phyloP scores from a whole-genome alignment of 768 basidiomycete genomes.

The Collybia nuda region DNA sequence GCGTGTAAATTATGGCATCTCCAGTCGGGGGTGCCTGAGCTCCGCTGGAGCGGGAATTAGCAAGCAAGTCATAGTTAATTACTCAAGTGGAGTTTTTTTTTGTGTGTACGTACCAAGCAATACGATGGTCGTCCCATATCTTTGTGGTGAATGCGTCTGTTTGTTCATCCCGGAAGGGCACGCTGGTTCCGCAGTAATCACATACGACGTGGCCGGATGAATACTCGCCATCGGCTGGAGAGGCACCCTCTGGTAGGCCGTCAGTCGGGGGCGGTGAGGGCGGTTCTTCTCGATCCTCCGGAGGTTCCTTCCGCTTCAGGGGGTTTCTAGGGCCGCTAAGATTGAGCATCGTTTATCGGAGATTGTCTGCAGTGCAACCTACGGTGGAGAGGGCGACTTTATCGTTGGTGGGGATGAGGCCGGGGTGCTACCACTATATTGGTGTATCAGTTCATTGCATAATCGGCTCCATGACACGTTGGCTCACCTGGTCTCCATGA shows the following conservation, averaged over 20 bases:
- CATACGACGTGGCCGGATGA: conserved; percentile 66
- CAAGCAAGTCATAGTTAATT: neutral
- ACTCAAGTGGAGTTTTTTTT: neutral
- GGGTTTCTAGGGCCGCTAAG: conserved; percentile 6
- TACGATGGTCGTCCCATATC: conserved; percentile 69
- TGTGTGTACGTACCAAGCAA: conserved; percentile 49
- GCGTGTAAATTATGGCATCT: conserved; percentile 42
- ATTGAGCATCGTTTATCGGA: neutral
- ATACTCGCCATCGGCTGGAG: conserved; percentile 46
- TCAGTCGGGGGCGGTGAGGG: conserved; percentile 6
- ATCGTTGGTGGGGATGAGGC: neutral
- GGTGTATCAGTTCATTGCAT: too few relatives aligned
- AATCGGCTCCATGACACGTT: too few relatives aligned
- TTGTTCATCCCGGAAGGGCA: conserved; percentile 67
- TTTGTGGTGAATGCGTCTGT: conserved; percentile 64
- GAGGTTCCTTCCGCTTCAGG: conserved; percentile 26
- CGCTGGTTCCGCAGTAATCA: conserved; percentile 56
- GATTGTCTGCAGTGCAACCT: neutral
- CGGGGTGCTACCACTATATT: neutral
- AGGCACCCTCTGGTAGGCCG: conserved; percentile 8
- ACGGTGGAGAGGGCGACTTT: neutral
- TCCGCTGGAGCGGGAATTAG: neutral
- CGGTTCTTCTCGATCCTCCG: conserved; percentile 14
- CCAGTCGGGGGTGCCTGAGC: conserved; percentile 19
- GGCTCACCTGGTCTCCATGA: too few relatives aligned